A percentile compares a stretch with the other conserved stretches of the same genome.
These are phyloP conservation scores for Xylariaceae sp. DNA, from an alignment of 2,329 filamentous ascomycete genomes.

Conservation along the genomic window DNA sequence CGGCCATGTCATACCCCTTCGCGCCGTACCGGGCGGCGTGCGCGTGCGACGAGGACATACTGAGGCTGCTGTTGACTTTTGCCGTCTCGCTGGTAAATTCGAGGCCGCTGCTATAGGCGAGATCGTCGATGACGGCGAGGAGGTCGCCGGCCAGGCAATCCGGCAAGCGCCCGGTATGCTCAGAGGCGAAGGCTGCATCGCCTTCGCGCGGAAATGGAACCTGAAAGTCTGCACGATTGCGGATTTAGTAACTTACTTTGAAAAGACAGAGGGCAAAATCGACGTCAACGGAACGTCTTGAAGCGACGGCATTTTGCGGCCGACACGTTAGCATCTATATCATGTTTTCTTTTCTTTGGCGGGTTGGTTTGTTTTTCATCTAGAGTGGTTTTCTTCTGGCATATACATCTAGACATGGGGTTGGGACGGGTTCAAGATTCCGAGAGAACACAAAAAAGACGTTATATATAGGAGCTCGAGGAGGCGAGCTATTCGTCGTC, in stretches of 20 bases:
- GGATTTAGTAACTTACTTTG: slow-evolving; percentile 74
- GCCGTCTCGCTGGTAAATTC: slow-evolving; percentile 71
- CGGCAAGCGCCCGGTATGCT: slow-evolving; percentile 77
- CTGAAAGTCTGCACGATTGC: slow-evolving; percentile 95
- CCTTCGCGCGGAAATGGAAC: slow-evolving; percentile 82
- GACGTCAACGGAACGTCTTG: slow-evolving; percentile 37
- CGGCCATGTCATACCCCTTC: slow-evolving; percentile 84
- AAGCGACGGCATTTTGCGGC: background rate
- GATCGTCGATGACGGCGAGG: slow-evolving; percentile 78
- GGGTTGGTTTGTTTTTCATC: background rate
- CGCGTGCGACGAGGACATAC: slow-evolving; percentile 79
- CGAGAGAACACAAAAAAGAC: too few species aligned
- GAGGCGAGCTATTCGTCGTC: too few species aligned
- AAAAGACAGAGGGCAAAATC: slow-evolving; percentile 64
- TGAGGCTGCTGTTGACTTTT: slow-evolving; percentile 89
- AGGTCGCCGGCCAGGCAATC: slow-evolving; percentile 62
- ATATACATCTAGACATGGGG: too few species aligned
- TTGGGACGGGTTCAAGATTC: too few species aligned
- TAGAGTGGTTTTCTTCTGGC: too few species aligned
- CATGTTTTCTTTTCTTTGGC: too few species aligned
- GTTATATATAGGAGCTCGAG: too few species aligned
- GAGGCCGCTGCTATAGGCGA: slow-evolving; percentile 83
- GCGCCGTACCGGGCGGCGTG: slow-evolving; percentile 74
- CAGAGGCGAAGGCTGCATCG: slow-evolving; percentile 78
- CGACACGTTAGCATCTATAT: background rate